Percentiles rank a stretch among this genome's conserved stretches.
Conservation (phyloP, 2,329 filamentous ascomycete species). For the Pseudofabraea citricarpa region DNA sequence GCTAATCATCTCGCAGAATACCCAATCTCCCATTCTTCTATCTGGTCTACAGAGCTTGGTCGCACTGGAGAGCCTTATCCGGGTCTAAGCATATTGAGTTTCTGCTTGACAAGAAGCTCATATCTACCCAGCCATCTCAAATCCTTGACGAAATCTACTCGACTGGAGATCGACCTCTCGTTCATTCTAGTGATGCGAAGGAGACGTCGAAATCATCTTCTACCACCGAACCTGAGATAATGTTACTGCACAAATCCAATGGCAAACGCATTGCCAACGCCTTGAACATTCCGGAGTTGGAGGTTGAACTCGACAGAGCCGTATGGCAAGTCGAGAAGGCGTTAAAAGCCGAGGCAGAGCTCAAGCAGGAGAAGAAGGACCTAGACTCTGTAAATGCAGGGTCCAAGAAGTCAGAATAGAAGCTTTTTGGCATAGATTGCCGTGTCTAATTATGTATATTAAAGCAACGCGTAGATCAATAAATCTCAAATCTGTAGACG, state of each 20-base stretch:
- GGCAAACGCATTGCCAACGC: constrained; percentile 54
- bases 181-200: not conserved
- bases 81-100: constrained; percentile 84
- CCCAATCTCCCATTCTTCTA: constrained; percentile 98
- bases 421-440: not conserved
- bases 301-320: constrained; percentile 69
- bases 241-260: constrained; percentile 45
- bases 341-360: constrained; percentile 20
- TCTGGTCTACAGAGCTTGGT: constrained; percentile 84
- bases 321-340: constrained; percentile 64
- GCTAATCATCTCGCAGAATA: constrained; percentile 46
- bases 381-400: constrained; percentile 12
- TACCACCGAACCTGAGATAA: constrained; percentile 26
- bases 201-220: constrained; percentile 2
- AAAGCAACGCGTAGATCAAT: too few relatives aligned
- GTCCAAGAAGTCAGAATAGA: constrained; percentile 13
- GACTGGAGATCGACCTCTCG: constrained; percentile 16
- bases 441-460: too few relatives aligned
- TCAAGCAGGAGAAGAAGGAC: constrained; percentile 17
- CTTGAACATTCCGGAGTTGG: constrained; percentile 64
- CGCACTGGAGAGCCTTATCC: constrained; percentile 79
- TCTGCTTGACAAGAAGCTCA: constrained; percentile 67
- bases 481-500: too few relatives aligned
- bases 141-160: constrained; percentile 71
- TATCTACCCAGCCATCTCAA: constrained; percentile 60